Evolutionary conservation across 768 basidiomycete species (phyloP).

Genomic region (Crepidotus variabilis): DNA sequence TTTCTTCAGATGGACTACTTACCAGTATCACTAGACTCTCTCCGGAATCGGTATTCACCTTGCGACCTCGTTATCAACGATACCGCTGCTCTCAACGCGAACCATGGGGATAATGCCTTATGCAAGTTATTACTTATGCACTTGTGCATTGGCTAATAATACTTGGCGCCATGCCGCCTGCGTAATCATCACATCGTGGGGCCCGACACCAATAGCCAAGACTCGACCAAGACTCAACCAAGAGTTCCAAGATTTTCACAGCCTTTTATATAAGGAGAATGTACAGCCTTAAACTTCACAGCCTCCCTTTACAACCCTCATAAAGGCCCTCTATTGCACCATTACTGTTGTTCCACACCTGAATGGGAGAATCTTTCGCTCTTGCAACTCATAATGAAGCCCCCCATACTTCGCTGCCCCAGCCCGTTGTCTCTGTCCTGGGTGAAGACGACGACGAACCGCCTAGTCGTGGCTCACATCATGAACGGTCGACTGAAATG

Average conservation of each 20-base stretch:
- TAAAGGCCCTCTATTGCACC: slow-evolving; percentile 4
- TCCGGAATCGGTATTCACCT: too few species aligned
- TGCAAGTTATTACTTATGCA: too few species aligned
- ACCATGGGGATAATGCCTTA: too few species aligned
- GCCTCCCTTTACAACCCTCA: slow-evolving; percentile 12
- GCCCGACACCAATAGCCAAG: not conserved
- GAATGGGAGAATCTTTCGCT: slow-evolving; percentile 35
- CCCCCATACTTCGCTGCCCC: slow-evolving; percentile 25
- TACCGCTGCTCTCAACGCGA: too few species aligned
- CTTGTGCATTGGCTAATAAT: too few species aligned
- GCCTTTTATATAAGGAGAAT: slow-evolving; percentile 10
- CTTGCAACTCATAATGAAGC: slow-evolving; percentile 22
- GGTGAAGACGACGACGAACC: slow-evolving; percentile 41
- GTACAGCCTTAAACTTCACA: slow-evolving; percentile 14
- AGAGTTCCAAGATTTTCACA: slow-evolving; percentile 8
- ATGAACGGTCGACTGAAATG: slow-evolving; percentile 29
- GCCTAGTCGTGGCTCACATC: slow-evolving; percentile 35
- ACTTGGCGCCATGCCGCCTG: not conserved
- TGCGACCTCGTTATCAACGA: too few species aligned
- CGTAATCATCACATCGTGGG: not conserved
- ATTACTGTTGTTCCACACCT: slow-evolving; percentile 20
- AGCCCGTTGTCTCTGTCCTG: slow-evolving; percentile 28
- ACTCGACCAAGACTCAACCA: slow-evolving; percentile 3
- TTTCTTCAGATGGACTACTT: too few species aligned
- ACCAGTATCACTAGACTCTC: too few species aligned